Evolutionary conservation across 1,284 basidiomycete species (phyloP).

Genomic region (Apiotrichum gracile): DNA sequence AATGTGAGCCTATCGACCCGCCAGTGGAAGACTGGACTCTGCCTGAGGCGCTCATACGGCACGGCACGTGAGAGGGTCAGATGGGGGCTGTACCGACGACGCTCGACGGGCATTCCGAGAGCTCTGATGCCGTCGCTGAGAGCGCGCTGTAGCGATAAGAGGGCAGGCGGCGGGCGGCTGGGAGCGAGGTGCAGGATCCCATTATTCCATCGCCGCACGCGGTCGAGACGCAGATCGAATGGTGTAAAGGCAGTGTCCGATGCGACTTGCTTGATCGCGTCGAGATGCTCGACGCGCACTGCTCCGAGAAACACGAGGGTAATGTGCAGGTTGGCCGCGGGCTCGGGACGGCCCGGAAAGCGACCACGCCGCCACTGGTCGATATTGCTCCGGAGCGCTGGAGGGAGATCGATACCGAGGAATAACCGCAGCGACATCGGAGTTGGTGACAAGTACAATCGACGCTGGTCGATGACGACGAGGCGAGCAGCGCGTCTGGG

Average conservation of each 20-base stretch:
- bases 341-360: background rate
- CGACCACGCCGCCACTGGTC: background rate
- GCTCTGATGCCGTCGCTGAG: background rate
- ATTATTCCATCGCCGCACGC: background rate
- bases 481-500: no score
- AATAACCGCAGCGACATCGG: background rate
- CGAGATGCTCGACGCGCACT: background rate
- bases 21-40: background rate
- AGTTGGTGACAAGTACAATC: no score
- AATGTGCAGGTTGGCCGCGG: conserved; percentile 1
- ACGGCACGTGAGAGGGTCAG: conserved; percentile 2
- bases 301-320: conserved; percentile 2
- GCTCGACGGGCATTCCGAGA: background rate
- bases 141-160: background rate
- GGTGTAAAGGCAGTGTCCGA: background rate
- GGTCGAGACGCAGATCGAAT: background rate
- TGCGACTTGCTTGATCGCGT: background rate
- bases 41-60: background rate
- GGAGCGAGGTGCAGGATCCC: conserved; percentile 5
- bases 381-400: background rate
- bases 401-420: conserved; percentile 2
- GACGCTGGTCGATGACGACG: no score
- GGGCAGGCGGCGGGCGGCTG: background rate
- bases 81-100: background rate
- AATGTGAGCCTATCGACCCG: background rate